A percentile compares a stretch with the other conserved stretches of the same genome.
phyloP scores from a whole-genome alignment of 768 basidiomycete genomes.

The Grammothele lineata region DNA sequence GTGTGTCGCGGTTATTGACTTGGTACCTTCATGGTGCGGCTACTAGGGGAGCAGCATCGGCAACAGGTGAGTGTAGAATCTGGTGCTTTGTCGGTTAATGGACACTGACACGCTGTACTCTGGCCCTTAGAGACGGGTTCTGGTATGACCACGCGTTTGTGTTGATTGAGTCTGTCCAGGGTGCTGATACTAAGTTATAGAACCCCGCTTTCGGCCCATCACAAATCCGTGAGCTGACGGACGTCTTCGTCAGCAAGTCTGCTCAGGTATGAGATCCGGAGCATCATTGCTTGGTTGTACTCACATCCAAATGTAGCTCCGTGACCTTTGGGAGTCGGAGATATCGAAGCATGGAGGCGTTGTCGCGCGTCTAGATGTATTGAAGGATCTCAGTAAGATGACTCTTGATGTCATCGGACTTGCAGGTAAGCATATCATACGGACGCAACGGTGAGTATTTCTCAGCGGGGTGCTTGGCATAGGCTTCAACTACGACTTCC shows the following conservation, averaged over 20 bases:
- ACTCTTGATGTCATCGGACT: conserved; percentile 41
- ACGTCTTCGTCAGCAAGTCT: conserved; percentile 54
- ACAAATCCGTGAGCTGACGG: conserved; percentile 54
- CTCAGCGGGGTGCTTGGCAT: not conserved
- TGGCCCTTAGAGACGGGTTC: too few species aligned
- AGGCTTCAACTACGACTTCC: conserved; percentile 33
- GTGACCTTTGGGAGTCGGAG: conserved; percentile 23
- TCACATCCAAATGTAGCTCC: conserved; percentile 8
- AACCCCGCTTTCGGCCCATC: conserved; percentile 63
- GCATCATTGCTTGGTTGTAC: not conserved
- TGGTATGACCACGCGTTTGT: too few species aligned
- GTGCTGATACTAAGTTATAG: conserved; percentile 29
- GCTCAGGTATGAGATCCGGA: conserved; percentile 32
- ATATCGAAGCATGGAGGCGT: conserved; percentile 23
- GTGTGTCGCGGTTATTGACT: too few species aligned
- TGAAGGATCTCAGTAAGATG: conserved; percentile 29
- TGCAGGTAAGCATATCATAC: conserved; percentile 24
- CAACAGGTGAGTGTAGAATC: too few species aligned
- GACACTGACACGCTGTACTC: too few species aligned
- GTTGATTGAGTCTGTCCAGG: too few species aligned
- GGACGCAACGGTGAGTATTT: not conserved
- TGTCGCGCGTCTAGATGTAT: conserved; percentile 26
- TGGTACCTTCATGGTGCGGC: too few species aligned
- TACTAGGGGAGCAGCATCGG: too few species aligned
- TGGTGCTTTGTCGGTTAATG: too few species aligned